These are phyloP conservation scores for Amphirosellinia nigrospora DNA, from an alignment of 495 filamentous ascomycete species.

Conservation along the genomic window DNA sequence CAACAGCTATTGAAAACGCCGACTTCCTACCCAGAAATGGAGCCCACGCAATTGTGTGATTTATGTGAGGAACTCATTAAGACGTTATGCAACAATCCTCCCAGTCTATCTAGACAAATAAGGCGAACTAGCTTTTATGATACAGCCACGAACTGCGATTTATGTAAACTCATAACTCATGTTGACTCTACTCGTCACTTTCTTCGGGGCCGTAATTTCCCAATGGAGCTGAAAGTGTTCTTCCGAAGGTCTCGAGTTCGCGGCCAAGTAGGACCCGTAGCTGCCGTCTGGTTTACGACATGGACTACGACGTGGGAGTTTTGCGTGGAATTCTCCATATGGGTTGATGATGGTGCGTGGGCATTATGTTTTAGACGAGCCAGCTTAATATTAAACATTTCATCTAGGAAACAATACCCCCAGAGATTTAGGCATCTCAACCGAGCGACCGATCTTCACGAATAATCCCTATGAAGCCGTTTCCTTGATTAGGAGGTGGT, in stretches of 20 bases:
- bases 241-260: neutral
- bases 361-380: neutral
- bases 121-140: neutral
- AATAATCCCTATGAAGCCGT: neutral
- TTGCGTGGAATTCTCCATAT: constrained; percentile 1
- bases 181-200: neutral
- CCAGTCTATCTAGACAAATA: neutral
- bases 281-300: too few species aligned
- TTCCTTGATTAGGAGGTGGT: neutral
- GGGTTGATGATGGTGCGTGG: neutral
- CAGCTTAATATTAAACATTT: neutral
- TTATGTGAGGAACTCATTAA: neutral
- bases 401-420: neutral
- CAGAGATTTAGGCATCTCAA: neutral
- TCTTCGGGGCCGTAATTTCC: neutral
- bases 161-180: neutral
- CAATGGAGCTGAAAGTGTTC: neutral
- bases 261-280: neutral
- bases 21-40: neutral
- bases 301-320: too few species aligned
- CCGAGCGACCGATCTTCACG: neutral
- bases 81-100: neutral
- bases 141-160: neutral
- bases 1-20: neutral
- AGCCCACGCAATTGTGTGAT: neutral